Conservation (phyloP, 352 stramenopile species). For the Stramenopiles sp. region DNA sequence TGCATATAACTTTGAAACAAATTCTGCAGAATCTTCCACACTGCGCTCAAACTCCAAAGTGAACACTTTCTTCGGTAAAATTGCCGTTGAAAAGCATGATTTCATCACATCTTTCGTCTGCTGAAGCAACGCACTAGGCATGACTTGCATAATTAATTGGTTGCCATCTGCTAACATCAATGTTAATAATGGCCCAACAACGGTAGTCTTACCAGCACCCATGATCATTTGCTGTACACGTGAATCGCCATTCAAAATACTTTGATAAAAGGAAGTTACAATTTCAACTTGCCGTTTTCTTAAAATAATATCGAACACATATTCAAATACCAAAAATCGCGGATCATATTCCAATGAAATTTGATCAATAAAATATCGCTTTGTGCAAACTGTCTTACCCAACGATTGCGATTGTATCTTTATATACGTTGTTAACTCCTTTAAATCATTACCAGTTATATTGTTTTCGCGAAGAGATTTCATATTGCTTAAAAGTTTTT, state of each 20-base stretch:
- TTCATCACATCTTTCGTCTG: conserved; percentile 90
- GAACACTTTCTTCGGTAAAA: conserved; percentile 93
- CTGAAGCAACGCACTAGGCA: conserved; percentile 91
- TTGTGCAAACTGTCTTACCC: no score
- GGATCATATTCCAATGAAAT: no score
- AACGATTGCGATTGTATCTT: no score
- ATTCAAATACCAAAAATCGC: conserved; percentile 96
- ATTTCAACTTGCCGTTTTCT: conserved; percentile 93
- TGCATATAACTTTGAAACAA: conserved; percentile 37
- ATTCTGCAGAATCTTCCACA: conserved; percentile 47
- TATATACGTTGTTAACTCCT: no score
- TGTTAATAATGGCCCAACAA: conserved; percentile 90
- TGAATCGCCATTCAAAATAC: conserved; percentile 40
- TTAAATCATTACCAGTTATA: no score
- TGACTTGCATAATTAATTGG: conserved; percentile 85
- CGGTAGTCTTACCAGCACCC: conserved; percentile 97
- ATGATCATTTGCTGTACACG: conserved; percentile 98
- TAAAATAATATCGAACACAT: conserved; percentile 92
- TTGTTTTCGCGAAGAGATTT: no score
- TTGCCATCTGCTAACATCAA: conserved; percentile 88
- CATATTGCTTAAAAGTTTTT: no score
- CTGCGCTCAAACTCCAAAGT: conserved; percentile 94
- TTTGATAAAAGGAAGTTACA: conserved; percentile 90
- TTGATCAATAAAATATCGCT: no score
- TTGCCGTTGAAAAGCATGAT: conserved; percentile 83